Conservation (phyloP, 768 basidiomycete species). For the Leucosporidium scottii region DNA sequence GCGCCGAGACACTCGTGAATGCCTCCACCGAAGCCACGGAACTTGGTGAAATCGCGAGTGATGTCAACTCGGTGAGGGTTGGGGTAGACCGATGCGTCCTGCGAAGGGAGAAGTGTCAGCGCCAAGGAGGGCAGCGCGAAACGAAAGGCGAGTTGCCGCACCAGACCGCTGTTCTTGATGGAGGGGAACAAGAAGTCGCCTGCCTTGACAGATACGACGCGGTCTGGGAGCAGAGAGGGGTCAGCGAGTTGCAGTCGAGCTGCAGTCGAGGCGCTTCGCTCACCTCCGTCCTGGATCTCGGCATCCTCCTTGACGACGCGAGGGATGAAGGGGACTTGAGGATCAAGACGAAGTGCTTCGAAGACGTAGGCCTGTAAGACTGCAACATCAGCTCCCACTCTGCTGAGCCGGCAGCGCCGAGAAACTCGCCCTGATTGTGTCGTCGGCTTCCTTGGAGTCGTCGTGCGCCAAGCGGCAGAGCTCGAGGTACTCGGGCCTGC, state of each 20-base stretch:
- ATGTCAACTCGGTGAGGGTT: background rate
- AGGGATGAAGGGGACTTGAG: background rate
- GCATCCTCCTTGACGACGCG: too few relatives aligned
- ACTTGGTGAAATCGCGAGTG: too few relatives aligned
- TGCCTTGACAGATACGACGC: background rate
- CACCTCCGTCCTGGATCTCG: too few relatives aligned
- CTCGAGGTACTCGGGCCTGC: background rate
- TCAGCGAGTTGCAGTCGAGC: background rate
- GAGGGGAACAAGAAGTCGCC: slow-evolving; percentile 12
- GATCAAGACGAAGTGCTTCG: slow-evolving; percentile 11
- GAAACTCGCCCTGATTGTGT: background rate
- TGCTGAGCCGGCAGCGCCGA: background rate
- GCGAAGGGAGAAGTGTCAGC: background rate
- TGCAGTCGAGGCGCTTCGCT: too few relatives aligned
- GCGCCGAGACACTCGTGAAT: background rate
- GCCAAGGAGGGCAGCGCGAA: too few relatives aligned
- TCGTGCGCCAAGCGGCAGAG: background rate
- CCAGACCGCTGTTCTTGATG: background rate
- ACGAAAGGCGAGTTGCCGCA: too few relatives aligned
- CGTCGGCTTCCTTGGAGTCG: background rate
- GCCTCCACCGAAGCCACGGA: too few relatives aligned
- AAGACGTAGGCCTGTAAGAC: background rate
- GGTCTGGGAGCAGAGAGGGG: slow-evolving; percentile 6
- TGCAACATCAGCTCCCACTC: too few relatives aligned
- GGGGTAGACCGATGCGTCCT: background rate